Evolutionary conservation across 345 rosid species (phyloP), one percentile per base, ranked within the genome.

Genomic region (Pistacia integerrima): DNA sequence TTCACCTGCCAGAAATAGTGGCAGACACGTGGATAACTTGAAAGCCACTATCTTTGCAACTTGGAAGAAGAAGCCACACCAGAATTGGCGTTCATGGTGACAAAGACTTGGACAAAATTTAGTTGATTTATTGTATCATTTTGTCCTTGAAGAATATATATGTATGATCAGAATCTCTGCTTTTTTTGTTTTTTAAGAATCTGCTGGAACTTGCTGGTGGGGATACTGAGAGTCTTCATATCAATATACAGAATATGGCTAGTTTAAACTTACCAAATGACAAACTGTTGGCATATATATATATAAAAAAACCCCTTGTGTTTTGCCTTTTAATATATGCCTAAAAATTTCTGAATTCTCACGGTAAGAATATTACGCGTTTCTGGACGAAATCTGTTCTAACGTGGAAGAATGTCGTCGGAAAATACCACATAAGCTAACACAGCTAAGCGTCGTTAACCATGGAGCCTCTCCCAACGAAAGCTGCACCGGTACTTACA

Each of bases 31-130:
- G 51, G 60, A 11, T 14, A 22, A 51, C 20, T 63, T 49, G 7
- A 6, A 51, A 73, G 69, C 69, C 76, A 73, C 69, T 17, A 33
- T 9, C n/a, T 63, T 51, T n/a, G 51, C 60, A 54, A 33, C 11
- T 30, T 48, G 67, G 1, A 3, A 18, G 6, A 54, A 17, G 8
- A 20, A 48, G 16, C n/a, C 13, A 12, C 10, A 46, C 4, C 18
- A 63, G 46, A 33, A 63, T 0, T 12, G n/a, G 57, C 18, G 18
- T 54, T 54, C 57, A 16, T 54, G 57, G 8, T 18, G 18, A n/a
- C 41, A 61, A 30, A 16, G 17, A 16, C 7, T 5, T 14, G 4
- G 46, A 35, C 20, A 35, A 30, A 38, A 14, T 13, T 46, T 33
- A 28, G 54, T 58, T 60, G 7, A 12, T 13, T 41, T 8, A 16